A percentile compares a stretch with the other conserved stretches of the same genome.
Conservation (phyloP, 2,329 filamentous ascomycete species). For the Talaromyces piceae region DNA sequence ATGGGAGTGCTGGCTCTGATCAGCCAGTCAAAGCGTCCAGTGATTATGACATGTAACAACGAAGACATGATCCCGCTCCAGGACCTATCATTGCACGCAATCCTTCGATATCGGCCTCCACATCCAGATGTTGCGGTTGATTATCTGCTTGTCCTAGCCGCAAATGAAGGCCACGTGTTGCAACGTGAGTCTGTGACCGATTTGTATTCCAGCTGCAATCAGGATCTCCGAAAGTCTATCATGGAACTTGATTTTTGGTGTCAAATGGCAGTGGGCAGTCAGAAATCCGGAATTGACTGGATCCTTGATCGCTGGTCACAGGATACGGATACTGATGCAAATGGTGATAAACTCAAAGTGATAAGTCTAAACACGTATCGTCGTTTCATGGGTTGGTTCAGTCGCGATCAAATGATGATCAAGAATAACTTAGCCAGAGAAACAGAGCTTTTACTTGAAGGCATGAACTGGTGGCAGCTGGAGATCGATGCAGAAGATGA, state of each 20-base stretch:
- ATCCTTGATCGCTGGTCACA: constrained; percentile 70
- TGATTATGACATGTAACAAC: constrained; percentile 92
- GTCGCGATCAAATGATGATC: constrained; percentile 50
- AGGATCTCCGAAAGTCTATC: constrained; percentile 73
- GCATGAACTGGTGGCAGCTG: constrained; percentile 61
- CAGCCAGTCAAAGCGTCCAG: constrained; percentile 76
- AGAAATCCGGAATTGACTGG: constrained; percentile 85
- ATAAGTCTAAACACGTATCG: constrained; percentile 74
- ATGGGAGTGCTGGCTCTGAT: constrained; percentile 70
- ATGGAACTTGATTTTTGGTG: constrained; percentile 93
- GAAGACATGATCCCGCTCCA: constrained; percentile 72
- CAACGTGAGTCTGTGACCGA: constrained; percentile 57
- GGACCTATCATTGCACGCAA: constrained; percentile 71
- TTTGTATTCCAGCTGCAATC: constrained; percentile 61
- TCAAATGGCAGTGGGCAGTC: constrained; percentile 86
- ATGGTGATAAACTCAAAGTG: constrained; percentile 64
- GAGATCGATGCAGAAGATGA: constrained; percentile 39
- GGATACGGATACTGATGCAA: constrained; percentile 59
- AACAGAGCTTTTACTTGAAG: constrained; percentile 57
- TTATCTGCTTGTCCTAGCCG: constrained; percentile 72
- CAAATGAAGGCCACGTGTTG: constrained; percentile 80
- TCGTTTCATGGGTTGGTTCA: constrained; percentile 68
- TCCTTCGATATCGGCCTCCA: constrained; percentile 67
- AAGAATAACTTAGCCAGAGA: constrained; percentile 42
- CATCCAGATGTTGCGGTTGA: constrained; percentile 64